Conservation (phyloP, 2,329 filamentous ascomycete species). For the Xylaria sp. region DNA sequence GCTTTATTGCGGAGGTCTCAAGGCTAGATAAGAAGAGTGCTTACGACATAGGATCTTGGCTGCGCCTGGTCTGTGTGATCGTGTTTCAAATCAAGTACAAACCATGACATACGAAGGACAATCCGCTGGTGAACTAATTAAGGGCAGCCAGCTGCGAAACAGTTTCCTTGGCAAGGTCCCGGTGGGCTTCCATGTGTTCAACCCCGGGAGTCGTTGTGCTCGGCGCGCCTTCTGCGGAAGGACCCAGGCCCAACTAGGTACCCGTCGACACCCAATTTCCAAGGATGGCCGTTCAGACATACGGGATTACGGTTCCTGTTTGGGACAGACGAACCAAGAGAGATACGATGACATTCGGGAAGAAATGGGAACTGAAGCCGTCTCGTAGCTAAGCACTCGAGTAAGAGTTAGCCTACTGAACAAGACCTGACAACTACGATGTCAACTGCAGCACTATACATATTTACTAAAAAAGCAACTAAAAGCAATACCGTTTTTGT, state of each 20-base stretch:
- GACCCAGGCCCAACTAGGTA: not conserved
- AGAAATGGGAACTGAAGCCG: not conserved
- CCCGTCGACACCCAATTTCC: not conserved
- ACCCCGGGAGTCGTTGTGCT: not conserved
- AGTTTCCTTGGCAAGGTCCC: not conserved
- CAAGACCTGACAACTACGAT: no score
- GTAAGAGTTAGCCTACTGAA: no score
- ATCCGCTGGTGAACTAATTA: not conserved
- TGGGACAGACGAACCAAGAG: no score
- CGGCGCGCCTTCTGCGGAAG: not conserved
- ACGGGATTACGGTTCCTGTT: not conserved
- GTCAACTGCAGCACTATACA: no score
- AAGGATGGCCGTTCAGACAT: not conserved
- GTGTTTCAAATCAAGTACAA: not conserved
- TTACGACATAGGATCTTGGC: slow-evolving; percentile 13
- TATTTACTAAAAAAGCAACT: no score
- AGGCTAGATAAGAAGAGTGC: slow-evolving; percentile 2
- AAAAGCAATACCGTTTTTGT: no score
- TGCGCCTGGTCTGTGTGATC: slow-evolving; percentile 2
- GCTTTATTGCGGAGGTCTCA: slow-evolving; percentile 8
- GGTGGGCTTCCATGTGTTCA: not conserved
- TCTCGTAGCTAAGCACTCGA: not conserved
- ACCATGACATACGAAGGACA: slow-evolving; percentile 7
- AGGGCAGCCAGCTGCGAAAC: slow-evolving; percentile 1
- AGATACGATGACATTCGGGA: no score